Percentiles rank a stretch among this genome's conserved stretches.
These are phyloP conservation scores for Hibiscus trionum DNA, from an alignment of 345 rosid species.

Conservation along the genomic window DNA sequence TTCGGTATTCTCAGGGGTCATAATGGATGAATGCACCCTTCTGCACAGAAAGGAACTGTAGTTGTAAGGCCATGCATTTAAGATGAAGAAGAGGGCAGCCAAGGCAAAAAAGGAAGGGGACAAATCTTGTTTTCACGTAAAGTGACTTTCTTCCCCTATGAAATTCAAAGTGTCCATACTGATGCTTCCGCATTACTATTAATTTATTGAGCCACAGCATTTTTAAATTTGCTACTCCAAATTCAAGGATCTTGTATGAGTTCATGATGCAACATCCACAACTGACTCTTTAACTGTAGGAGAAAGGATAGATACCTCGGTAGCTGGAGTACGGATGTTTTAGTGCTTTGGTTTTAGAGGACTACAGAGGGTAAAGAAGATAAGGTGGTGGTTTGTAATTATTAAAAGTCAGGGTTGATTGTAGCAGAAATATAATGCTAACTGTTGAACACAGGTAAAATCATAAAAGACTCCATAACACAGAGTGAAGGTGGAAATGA, in stretches of 20 bases:
- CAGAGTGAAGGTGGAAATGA: background rate
- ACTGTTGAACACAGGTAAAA: background rate
- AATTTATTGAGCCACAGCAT: background rate
- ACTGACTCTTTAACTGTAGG: background rate
- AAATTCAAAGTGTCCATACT: background rate
- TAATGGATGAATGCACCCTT: slow-evolving; percentile 63
- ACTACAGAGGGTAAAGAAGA: background rate
- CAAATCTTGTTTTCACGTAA: background rate
- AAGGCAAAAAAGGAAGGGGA: background rate
- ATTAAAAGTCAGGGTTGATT: background rate
- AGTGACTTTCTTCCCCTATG: background rate
- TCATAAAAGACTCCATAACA: background rate
- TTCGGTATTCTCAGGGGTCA: slow-evolving; percentile 94
- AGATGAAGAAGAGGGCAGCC: background rate
- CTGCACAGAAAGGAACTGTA: slow-evolving; percentile 26
- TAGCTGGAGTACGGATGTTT: background rate
- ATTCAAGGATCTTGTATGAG: background rate
- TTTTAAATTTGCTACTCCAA: background rate
- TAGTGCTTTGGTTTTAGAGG: background rate
- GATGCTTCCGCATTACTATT: background rate
- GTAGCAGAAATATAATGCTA: background rate
- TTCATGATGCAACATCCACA: slow-evolving; percentile 1
- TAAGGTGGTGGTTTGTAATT: background rate
- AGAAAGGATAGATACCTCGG: background rate
- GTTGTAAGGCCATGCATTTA: background rate